Evolutionary conservation across 768 basidiomycete species (phyloP).

Genomic region (Leucosporidium scottii): DNA sequence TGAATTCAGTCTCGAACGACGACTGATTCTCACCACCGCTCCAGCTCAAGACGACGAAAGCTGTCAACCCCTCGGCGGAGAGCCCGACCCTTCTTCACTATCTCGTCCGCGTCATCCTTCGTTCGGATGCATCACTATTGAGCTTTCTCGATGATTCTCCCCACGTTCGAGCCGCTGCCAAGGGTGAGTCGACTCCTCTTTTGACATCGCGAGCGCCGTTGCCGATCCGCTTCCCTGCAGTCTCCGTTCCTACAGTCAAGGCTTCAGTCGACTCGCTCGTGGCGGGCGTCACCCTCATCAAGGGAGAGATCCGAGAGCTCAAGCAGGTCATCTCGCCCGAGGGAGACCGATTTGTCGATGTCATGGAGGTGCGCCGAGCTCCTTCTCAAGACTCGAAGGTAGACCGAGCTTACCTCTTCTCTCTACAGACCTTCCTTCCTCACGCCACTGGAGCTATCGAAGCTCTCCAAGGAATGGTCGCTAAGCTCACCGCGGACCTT

Average conservation of each 20-base stretch:
- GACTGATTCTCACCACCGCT: no score
- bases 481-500: constrained; percentile 56
- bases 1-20: no score
- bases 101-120: constrained; percentile 64
- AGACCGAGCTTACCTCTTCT: constrained; percentile 31
- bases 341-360: constrained; percentile 57
- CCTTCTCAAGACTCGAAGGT: no score
- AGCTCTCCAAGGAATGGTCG: constrained; percentile 59
- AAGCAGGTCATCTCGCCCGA: constrained; percentile 39
- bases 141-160: constrained; percentile 73
- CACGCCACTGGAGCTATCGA: constrained; percentile 53
- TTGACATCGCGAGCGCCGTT: no score
- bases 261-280: constrained; percentile 57
- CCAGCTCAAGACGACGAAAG: constrained; percentile 66
- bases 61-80: constrained; percentile 51
- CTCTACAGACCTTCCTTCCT: constrained; percentile 50
- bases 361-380: constrained; percentile 57
- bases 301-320: constrained; percentile 52
- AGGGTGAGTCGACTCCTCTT: constrained; percentile 50
- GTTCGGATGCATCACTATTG: constrained; percentile 58
- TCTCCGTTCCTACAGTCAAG: constrained; percentile 61
- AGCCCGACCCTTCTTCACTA: constrained; percentile 91
- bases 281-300: constrained; percentile 54
- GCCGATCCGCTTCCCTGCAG: constrained; percentile 43
- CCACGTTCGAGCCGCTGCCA: constrained; percentile 71